Evolutionary conservation across 345 rosid species (phyloP), one percentile per base, ranked within the genome.

Genomic region (Euclidium syriacum): DNA sequence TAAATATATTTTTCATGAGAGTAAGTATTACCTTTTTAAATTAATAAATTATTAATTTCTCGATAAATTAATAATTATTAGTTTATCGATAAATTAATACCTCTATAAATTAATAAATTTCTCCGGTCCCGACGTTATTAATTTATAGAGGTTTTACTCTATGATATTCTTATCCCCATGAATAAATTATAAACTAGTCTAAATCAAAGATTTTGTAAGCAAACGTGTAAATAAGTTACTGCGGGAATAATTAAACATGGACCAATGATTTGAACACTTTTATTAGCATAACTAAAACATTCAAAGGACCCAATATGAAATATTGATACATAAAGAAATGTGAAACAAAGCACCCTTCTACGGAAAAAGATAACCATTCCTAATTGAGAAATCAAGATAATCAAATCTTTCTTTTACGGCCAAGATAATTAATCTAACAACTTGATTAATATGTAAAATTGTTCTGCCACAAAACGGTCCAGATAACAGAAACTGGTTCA

Each of bases 221-320:
- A 41, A 25, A 52, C 43, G 69, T 30, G 41, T 29, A 29, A 30
- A 1, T 20, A 19, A 52, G 51, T 20, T 23, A 39, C 7, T 29
- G 33, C 10, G n/a, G 4, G 5, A 10, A 14, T 30, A 42, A 41
- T 52, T 6, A 32, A 10, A 27, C 25, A 4, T 3, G 8, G 14
- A 8, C 53, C 70, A 42, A 42, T 64, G 43, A 53, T 30, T 41
- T 19, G n/a, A 52, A 52, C 61, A 65, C 20, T 33, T 41, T 53
- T 24, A 44, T 43, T n/a, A 20, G 46, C 44, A 24, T 46, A 52
- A 65, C 5, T 43, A 54, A 42, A 65, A 46, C 44, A 65, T 44
- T 23, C n/a, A 52, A 54, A 32, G 54, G 72, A 46, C 72, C 38
- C 36, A 36, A 25, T 6, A 26, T 27, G 38, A 72, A 46, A 67